Evolutionary conservation across 1,284 basidiomycete species (phyloP), one percentile per base, ranked within the genome.

Genomic region (Mycena citricolor): DNA sequence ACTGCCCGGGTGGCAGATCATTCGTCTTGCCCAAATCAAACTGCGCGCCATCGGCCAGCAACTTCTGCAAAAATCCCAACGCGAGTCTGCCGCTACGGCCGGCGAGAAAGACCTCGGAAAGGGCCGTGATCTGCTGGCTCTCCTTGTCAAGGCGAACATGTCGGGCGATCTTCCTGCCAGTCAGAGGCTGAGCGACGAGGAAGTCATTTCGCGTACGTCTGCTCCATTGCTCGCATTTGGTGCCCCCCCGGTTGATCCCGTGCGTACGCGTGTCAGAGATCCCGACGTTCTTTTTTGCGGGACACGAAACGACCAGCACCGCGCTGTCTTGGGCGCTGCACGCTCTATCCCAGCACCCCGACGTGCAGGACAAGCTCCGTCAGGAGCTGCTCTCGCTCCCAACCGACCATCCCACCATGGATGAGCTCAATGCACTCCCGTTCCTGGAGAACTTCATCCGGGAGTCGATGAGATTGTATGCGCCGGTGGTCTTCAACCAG

Each of bases 151-250:
- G 37, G 79, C 84, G 8, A 89, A 87, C 55, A 74, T 83, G 69
- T 74, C 76, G 4, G 66, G 68, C 1, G 78, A 83, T 40, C 58
- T 83, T 8, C 70, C 75, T 0, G 74, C 76, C n/a, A 69, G 60
- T 23, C 80, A 87, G 54, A 69, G 72, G 34, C 65, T 92, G 68
- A 72, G 71, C 20, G 87, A 91, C 50, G 74, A 78, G 17, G 89
- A 92, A 52, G 81, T 92, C 1, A 55, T 86, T 24, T 78, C 80
- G 4, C 89, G 90, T 80, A 69, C 69, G 77, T 54, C 52, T n/a
- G n/a, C n/a, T 17, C 8, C 52, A 45, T 28, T n/a, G n/a, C 40
- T 7, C 12, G n/a, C n/a, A n/a, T n/a, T n/a, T n/a, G n/a, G n/a
- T n/a, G n/a, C 19, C 12, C 19, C 14, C 34, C 19, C 25, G 17